phyloP scores from a whole-genome alignment of 1,139 yeast species.

The Candida mesenterica region DNA sequence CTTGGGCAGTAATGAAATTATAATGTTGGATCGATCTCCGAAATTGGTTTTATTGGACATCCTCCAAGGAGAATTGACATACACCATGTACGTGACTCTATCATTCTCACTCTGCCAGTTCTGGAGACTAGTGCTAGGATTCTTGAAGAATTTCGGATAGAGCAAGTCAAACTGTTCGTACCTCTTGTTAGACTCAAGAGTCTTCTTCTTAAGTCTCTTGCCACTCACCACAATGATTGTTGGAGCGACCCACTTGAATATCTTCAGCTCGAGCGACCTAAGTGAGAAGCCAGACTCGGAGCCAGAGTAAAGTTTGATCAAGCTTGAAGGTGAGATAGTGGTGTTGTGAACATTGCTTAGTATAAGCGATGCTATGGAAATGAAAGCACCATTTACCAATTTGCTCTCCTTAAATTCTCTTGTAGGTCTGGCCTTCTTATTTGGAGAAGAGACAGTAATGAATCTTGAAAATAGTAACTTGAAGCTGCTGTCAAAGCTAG shows the following conservation, averaged over 20 bases:
- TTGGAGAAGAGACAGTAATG: no score
- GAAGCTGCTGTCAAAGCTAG: slow-evolving; percentile 23
- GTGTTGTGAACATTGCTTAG: slow-evolving; percentile 19
- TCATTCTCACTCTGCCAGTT: slow-evolving; percentile 40
- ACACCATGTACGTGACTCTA: slow-evolving; percentile 57
- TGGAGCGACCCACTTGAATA: slow-evolving; percentile 90
- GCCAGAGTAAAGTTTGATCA: slow-evolving; percentile 70
- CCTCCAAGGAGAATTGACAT: slow-evolving; percentile 72
- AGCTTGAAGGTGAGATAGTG: slow-evolving; percentile 34
- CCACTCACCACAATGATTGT: slow-evolving; percentile 73
- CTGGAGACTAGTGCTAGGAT: slow-evolving; percentile 5
- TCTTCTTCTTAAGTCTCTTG: slow-evolving; percentile 43
- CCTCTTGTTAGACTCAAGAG: slow-evolving; percentile 43
- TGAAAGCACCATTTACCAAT: slow-evolving; percentile 38
- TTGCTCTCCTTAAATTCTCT: slow-evolving; percentile 31
- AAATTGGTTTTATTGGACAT: slow-evolving; percentile 69
- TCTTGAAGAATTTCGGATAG: slow-evolving; percentile 49
- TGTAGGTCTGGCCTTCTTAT: slow-evolving; percentile 3
- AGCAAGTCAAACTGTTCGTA: slow-evolving; percentile 50
- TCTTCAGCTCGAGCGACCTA: slow-evolving; percentile 79
- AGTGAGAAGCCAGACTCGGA: slow-evolving; percentile 81
- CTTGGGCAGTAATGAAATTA: slow-evolving; percentile 66
- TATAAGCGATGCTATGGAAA: slow-evolving; percentile 42
- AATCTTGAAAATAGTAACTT: background rate
- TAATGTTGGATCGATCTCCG: slow-evolving; percentile 55